Evolutionary conservation across 768 basidiomycete species (phyloP).

Genomic region (Rhizopogon salebrosus): DNA sequence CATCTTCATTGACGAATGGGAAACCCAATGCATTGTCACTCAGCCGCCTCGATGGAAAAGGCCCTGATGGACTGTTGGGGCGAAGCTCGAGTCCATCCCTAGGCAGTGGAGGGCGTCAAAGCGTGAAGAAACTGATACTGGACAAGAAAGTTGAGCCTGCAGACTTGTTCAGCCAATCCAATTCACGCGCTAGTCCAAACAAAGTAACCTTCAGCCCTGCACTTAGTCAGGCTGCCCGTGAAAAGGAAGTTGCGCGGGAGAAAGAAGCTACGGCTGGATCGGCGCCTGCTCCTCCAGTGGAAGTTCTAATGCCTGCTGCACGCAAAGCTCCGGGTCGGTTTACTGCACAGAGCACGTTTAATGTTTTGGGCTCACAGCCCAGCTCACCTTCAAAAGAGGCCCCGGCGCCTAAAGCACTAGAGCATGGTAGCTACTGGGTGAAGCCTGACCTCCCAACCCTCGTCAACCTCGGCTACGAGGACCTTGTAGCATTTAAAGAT

Average conservation of each 20-base stretch:
- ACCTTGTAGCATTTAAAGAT: slow-evolving; percentile 66
- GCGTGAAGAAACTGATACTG: slow-evolving; percentile 89
- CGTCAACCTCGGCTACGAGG: slow-evolving; percentile 63
- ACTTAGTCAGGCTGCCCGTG: slow-evolving; percentile 67
- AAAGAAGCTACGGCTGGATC: slow-evolving; percentile 26
- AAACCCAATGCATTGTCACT: slow-evolving; percentile 53
- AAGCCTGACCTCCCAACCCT: slow-evolving; percentile 74
- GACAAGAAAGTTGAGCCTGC: slow-evolving; percentile 78
- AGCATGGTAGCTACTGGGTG: slow-evolving; percentile 90
- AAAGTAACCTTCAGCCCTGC: slow-evolving; percentile 74
- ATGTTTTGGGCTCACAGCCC: slow-evolving; percentile 19
- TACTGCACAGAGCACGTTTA: slow-evolving; percentile 29
- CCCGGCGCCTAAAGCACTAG: slow-evolving; percentile 36
- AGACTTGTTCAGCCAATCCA: slow-evolving; percentile 57
- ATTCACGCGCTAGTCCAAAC: slow-evolving; percentile 24
- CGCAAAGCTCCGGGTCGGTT: slow-evolving; percentile 39
- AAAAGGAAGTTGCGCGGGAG: slow-evolving; percentile 54
- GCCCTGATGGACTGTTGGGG: slow-evolving; percentile 42
- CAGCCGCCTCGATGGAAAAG: slow-evolving; percentile 42
- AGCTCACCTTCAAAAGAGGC: slow-evolving; percentile 24
- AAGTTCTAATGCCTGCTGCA: slow-evolving; percentile 32
- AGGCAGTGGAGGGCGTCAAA: slow-evolving; percentile 67
- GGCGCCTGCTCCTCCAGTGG: slow-evolving; percentile 16
- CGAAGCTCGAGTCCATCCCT: slow-evolving; percentile 55
- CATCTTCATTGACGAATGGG: slow-evolving; percentile 47